A percentile compares a stretch with the other conserved stretches of the same genome.
Evolutionary conservation across 148 eudicot genomes (phyloP).

Genomic region (Simmondsia chinensis): DNA sequence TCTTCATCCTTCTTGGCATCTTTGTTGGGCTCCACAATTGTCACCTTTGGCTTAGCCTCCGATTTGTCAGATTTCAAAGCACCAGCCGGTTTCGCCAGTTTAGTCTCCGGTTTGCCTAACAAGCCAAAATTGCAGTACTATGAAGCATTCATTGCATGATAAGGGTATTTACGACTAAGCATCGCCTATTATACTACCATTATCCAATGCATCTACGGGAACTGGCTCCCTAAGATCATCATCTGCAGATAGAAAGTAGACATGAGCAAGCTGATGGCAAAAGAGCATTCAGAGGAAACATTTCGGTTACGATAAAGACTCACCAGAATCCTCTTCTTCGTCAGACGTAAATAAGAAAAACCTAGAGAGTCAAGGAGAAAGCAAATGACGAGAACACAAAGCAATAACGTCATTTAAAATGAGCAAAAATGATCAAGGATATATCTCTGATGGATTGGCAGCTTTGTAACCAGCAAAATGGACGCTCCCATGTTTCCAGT

Average conservation of each 20-base stretch:
- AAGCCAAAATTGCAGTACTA: not conserved
- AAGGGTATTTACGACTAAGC: not conserved
- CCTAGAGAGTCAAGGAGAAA: slow-evolving; percentile 23
- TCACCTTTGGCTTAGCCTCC: slow-evolving; percentile 45
- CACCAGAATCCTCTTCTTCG: slow-evolving; percentile 28
- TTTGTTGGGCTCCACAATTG: slow-evolving; percentile 42
- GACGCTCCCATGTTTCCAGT: slow-evolving; percentile 67
- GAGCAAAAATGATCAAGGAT: slow-evolving; percentile 23
- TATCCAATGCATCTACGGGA: slow-evolving; percentile 12
- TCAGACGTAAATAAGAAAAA: slow-evolving; percentile 7
- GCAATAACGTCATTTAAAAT: not conserved
- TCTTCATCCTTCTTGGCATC: slow-evolving; percentile 24
- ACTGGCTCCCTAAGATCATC: slow-evolving; percentile 35
- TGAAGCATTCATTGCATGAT: not conserved
- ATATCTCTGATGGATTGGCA: slow-evolving; percentile 22
- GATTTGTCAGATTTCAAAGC: slow-evolving; percentile 19
- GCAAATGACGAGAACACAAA: not conserved
- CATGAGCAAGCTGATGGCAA: slow-evolving; percentile 3
- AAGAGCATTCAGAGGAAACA: slow-evolving; percentile 1
- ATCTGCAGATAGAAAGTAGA: slow-evolving; percentile 9
- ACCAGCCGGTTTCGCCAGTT: slow-evolving; percentile 20
- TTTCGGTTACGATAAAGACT: not conserved
- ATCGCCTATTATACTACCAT: slow-evolving; percentile 13
- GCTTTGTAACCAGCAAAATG: slow-evolving; percentile 58
- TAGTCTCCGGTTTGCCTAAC: slow-evolving; percentile 25